phyloP scores from a whole-genome alignment of 352 stramenopile genomes.

The Pythium brachiatum region DNA sequence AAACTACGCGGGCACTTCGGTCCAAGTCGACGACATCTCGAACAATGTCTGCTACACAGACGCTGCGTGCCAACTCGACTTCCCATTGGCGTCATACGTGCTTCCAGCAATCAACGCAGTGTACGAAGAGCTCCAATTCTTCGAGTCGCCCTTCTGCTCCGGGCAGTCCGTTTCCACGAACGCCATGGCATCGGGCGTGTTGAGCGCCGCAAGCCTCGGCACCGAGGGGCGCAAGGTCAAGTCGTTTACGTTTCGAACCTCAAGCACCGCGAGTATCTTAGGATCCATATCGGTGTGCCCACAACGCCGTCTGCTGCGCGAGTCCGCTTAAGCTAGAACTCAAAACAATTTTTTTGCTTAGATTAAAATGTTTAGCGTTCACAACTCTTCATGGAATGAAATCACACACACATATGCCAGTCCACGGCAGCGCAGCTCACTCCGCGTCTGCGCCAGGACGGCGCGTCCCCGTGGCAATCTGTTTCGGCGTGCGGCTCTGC shows the following conservation, averaged over 20 bases:
- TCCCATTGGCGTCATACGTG: not conserved
- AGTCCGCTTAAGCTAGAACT: not conserved
- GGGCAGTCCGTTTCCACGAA: not conserved
- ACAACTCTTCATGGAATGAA: no score
- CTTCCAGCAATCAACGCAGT: not conserved
- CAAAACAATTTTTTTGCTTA: not conserved
- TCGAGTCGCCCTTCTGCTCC: not conserved
- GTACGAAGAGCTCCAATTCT: not conserved
- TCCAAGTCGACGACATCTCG: not conserved
- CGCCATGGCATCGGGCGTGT: not conserved
- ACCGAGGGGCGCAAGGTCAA: not conserved
- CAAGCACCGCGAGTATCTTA: not conserved
- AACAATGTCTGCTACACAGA: not conserved
- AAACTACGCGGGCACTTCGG: not conserved
- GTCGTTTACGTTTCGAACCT: not conserved
- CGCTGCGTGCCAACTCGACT: not conserved
- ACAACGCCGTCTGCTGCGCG: not conserved
- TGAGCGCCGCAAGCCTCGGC: not conserved
- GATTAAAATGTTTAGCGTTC: no score
- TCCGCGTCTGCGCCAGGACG: not conserved
- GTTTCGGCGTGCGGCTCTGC: not conserved
- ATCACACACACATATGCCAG: no score
- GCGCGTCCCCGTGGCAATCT: not conserved
- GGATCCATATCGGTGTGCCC: not conserved
- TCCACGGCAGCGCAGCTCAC: no score